Conservation (phyloP, 306 rosid species). For the Oemleria cerasiformis region DNA sequence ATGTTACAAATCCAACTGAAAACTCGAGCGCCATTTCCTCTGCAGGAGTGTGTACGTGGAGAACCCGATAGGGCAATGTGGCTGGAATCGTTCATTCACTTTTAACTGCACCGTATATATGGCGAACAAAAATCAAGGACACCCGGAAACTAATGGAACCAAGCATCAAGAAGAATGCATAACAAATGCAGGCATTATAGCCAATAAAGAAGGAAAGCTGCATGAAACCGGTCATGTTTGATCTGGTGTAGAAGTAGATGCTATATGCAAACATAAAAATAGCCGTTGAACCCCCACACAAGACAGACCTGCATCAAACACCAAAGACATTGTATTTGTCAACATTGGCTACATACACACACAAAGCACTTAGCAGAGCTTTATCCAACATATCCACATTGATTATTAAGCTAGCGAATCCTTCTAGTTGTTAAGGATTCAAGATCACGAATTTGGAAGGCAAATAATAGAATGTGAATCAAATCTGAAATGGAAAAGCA, state of each 20-base stretch:
- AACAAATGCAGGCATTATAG: conserved; percentile 75
- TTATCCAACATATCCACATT: background rate
- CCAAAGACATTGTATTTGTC: background rate
- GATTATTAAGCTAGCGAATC: background rate
- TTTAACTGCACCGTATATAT: conserved; percentile 57
- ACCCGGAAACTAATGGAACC: conserved; percentile 66
- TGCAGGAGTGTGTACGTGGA: background rate
- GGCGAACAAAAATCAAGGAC: conserved; percentile 66
- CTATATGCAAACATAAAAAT: conserved; percentile 66
- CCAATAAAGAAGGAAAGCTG: conserved; percentile 77
- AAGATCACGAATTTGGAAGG: background rate
- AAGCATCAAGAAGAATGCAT: conserved; percentile 75
- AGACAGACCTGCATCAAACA: conserved; percentile 56
- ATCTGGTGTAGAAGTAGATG: conserved; percentile 62
- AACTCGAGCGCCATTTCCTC: background rate
- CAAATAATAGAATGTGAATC: background rate
- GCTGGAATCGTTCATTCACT: conserved; percentile 52
- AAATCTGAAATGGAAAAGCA: background rate
- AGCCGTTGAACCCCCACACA: conserved; percentile 74
- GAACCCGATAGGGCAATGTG: background rate
- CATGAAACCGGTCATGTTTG: conserved; percentile 70
- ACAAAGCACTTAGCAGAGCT: background rate
- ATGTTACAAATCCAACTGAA: conserved; percentile 7
- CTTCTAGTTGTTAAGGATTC: background rate
- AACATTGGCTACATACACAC: background rate